phyloP scores from a whole-genome alignment of 1,139 yeast genomes.

The Geotrichum citri-aurantii region DNA sequence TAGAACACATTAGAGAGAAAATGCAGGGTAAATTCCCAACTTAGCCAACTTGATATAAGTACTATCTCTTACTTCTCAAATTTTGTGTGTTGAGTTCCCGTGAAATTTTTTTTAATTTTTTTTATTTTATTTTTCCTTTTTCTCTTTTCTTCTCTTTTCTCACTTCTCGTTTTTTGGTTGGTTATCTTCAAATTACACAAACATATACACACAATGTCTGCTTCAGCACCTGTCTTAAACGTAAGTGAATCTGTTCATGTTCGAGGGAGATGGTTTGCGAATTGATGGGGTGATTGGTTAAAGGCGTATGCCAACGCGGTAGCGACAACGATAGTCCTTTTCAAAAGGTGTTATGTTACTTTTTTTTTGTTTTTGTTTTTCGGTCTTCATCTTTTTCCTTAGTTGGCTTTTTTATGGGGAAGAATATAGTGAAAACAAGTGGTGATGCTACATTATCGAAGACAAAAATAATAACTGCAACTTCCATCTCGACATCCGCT shows the following conservation, averaged over 20 bases:
- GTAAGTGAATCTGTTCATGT: conserved; percentile 21
- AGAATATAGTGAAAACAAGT: background rate
- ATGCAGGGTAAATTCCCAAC: background rate
- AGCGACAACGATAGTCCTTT: background rate
- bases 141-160: background rate
- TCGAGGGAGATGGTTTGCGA: background rate
- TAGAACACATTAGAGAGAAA: background rate
- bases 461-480: background rate
- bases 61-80: background rate
- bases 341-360: background rate
- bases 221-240: conserved; percentile 28
- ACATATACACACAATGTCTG: conserved; percentile 16
- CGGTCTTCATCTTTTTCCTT: background rate
- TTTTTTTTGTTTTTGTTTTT: background rate
- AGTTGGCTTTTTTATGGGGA: background rate
- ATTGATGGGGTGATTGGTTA: background rate
- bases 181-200: background rate
- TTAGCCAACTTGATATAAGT: background rate
- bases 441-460: background rate
- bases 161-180: background rate
- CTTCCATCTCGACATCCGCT: background rate
- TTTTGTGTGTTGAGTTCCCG: background rate
- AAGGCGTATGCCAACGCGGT: background rate
- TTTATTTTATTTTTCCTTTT: background rate
- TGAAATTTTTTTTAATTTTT: background rate